These are phyloP conservation scores for Kwoniella dendrophila DNA, from an alignment of 768 basidiomycete genomes.

Conservation along the genomic window DNA sequence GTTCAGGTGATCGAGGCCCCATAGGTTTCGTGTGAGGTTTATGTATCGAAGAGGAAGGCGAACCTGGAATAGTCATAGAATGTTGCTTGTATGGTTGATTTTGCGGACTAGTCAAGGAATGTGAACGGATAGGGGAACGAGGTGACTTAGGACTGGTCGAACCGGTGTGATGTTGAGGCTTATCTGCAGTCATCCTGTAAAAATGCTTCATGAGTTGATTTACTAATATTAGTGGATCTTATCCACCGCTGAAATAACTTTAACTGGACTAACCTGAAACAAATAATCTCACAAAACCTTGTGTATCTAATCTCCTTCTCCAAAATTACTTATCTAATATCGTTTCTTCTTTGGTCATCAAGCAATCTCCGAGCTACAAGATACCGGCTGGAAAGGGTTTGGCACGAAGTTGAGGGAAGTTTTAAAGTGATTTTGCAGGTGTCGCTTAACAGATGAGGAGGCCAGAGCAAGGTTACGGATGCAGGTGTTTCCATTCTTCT, in stretches of 20 bases:
- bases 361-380: neutral
- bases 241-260: too few relatives aligned
- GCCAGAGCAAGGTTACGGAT: too few relatives aligned
- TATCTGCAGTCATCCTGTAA: conserved; percentile 31
- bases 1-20: conserved; percentile 30
- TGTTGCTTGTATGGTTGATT: conserved; percentile 14
- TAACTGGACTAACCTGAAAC: too few relatives aligned
- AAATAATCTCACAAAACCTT: too few relatives aligned
- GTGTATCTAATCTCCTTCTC: neutral
- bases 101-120: conserved; percentile 8
- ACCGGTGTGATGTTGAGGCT: conserved; percentile 7
- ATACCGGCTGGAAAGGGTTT: neutral
- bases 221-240: too few relatives aligned
- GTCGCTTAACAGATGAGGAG: too few relatives aligned
- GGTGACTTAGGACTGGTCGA: conserved; percentile 16
- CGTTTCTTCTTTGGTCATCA: neutral
- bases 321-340: neutral
- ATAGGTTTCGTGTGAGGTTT: conserved; percentile 17
- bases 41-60: conserved; percentile 14
- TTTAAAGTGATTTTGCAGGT: too few relatives aligned
- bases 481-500: too few relatives aligned
- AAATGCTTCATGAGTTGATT: too few relatives aligned
- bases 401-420: too few relatives aligned
- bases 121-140: conserved; percentile 12
- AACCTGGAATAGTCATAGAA: conserved; percentile 4